Percentiles rank a stretch among this genome's conserved stretches.
These are phyloP conservation scores for Achlya hypogyna DNA, from an alignment of 352 stramenopile species.

Conservation along the genomic window DNA sequence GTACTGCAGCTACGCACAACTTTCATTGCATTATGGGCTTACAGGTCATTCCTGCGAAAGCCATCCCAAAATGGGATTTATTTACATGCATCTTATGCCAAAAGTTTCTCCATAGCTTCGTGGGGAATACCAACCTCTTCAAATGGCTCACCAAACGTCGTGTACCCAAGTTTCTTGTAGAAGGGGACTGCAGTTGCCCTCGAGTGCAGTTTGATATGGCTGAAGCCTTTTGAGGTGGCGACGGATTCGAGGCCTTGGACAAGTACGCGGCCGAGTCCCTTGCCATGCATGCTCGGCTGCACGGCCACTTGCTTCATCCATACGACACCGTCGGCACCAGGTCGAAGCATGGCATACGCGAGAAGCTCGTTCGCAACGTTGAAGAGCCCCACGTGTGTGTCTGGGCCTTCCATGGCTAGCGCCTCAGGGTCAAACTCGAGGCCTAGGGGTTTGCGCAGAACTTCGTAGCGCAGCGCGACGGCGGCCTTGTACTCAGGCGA, in stretches of 20 bases:
- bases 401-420: constrained; percentile 2
- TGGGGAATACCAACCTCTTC: constrained; percentile 13
- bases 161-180: constrained; percentile 18
- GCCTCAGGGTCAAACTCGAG: neutral
- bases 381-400: constrained; percentile 13
- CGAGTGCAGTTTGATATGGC: constrained; percentile 9
- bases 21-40: too few species aligned
- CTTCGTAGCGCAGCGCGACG: constrained; percentile 5
- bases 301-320: constrained; percentile 21
- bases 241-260: constrained; percentile 6
- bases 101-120: neutral
- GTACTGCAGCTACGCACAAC: too few species aligned
- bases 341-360: constrained; percentile 6
- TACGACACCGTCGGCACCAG: neutral
- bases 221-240: neutral
- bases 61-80: too few species aligned
- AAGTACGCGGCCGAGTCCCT: constrained; percentile 14
- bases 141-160: neutral
- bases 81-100: too few species aligned
- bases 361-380: neutral
- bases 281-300: neutral
- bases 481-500: constrained; percentile 9
- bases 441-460: constrained; percentile 13
- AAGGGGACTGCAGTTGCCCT: constrained; percentile 4
- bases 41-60: too few species aligned